A percentile compares a stretch with the other conserved stretches of the same genome.
Evolutionary conservation across 768 basidiomycete genomes (phyloP).

Genomic region (Hemileccinum rubropunctum): DNA sequence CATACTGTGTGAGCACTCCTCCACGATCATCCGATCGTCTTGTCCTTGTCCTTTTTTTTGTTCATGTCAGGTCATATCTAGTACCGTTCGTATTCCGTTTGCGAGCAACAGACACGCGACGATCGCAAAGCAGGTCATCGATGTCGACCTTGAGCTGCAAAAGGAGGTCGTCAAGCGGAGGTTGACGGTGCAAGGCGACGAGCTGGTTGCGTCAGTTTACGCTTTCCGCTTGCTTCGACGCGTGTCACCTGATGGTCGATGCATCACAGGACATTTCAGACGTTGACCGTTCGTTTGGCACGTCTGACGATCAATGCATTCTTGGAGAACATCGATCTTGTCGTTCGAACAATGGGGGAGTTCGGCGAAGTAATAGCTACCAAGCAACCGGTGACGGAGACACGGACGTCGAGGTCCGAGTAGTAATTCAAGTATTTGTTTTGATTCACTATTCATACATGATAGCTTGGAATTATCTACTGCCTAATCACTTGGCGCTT

Average conservation of each 20-base stretch:
- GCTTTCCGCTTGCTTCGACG: neutral
- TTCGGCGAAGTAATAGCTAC: conserved; percentile 74
- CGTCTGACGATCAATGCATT: conserved; percentile 83
- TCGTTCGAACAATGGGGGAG: conserved; percentile 75
- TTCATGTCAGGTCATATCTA: conserved; percentile 23
- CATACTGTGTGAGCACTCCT: conserved; percentile 49
- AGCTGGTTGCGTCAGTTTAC: conserved; percentile 69
- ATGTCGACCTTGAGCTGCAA: conserved; percentile 85
- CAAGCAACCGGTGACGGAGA: conserved; percentile 4
- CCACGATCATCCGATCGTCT: too few species aligned
- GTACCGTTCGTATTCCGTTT: conserved; percentile 78
- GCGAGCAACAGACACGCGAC: conserved; percentile 67
- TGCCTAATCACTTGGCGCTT: conserved; percentile 26
- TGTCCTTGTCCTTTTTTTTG: neutral
- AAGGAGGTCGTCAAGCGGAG: conserved; percentile 73
- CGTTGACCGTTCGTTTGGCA: conserved; percentile 81
- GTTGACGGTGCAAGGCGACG: conserved; percentile 62
- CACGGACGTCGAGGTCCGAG: conserved; percentile 5
- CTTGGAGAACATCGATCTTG: conserved; percentile 85
- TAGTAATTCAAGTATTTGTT: conserved; percentile 7
- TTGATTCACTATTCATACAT: conserved; percentile 14
- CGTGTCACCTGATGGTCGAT: neutral
- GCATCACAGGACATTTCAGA: conserved; percentile 59
- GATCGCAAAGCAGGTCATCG: conserved; percentile 80
- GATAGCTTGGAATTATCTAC: conserved; percentile 15